phyloP scores from a whole-genome alignment of 139 green algal genomes.

The Micromonas commoda region DNA sequence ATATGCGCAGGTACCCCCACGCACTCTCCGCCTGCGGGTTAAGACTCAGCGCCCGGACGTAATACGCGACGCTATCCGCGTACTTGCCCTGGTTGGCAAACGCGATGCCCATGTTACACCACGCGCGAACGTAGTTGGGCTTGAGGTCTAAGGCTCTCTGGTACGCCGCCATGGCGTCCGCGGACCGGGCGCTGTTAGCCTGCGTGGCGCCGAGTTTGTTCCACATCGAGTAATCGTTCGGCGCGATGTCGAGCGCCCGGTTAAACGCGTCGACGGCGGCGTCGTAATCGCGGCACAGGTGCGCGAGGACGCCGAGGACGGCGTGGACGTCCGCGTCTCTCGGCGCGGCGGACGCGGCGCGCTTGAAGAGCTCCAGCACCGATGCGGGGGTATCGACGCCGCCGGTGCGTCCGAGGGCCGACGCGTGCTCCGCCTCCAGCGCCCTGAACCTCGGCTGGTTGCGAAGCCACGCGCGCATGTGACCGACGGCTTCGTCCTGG shows the following conservation, averaged over 20 bases:
- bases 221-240: conserved; percentile 57
- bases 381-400: neutral
- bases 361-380: conserved; percentile 32
- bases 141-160: conserved; percentile 87
- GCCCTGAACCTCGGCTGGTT: conserved; percentile 5
- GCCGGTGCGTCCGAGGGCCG: neutral
- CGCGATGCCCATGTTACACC: conserved; percentile 97
- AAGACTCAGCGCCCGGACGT: conserved; percentile 77
- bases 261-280: conserved; percentile 69
- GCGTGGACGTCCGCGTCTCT: conserved; percentile 68
- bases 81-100: conserved; percentile 74
- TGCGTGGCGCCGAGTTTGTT: conserved; percentile 89
- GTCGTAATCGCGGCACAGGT: conserved; percentile 75
- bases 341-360: conserved; percentile 34
- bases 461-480: neutral
- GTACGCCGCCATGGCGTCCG: conserved; percentile 77
- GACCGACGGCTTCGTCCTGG: conserved; percentile 15
- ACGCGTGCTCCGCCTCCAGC: conserved; percentile 37
- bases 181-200: conserved; percentile 72
- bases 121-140: conserved; percentile 98
- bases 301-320: conserved; percentile 89
- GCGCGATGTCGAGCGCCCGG: conserved; percentile 52
- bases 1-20: conserved; percentile 92
- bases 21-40: conserved; percentile 70
- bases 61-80: conserved; percentile 70